These are phyloP conservation scores for Hypoxylon cercidicola DNA, from an alignment of 495 filamentous ascomycete genomes.

Conservation along the genomic window DNA sequence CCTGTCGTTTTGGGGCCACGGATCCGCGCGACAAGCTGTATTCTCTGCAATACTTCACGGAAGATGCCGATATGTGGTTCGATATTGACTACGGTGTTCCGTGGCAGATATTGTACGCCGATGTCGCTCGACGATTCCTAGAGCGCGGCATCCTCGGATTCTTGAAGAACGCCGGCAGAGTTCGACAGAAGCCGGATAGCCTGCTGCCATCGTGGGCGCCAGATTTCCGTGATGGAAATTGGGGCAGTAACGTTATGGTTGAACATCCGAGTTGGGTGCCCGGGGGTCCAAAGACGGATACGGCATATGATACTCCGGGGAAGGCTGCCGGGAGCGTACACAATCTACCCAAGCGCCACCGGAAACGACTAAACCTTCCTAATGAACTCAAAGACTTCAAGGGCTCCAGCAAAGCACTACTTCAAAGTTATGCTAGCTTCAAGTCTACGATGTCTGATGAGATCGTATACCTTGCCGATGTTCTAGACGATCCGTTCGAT, in stretches of 20 bases:
- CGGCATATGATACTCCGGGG: not conserved
- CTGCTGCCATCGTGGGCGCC: conserved; percentile 31
- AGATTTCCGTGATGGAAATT: conserved; percentile 21
- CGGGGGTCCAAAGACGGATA: not conserved
- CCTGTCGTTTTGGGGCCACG: conserved; percentile 25
- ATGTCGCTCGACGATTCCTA: conserved; percentile 29
- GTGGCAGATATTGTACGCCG: conserved; percentile 30
- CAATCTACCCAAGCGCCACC: conserved; percentile 22
- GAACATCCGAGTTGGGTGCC: conserved; percentile 16
- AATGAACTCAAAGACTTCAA: conserved; percentile 24
- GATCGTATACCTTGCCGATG: conserved; percentile 26
- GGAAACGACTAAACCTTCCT: conserved; percentile 10
- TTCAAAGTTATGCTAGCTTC: conserved; percentile 32
- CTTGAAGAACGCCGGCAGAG: conserved; percentile 22
- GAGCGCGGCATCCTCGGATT: conserved; percentile 26
- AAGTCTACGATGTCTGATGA: conserved; percentile 28
- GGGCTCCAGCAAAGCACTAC: conserved; percentile 16
- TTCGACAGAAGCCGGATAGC: conserved; percentile 8
- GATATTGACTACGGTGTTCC: conserved; percentile 31
- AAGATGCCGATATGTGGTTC: conserved; percentile 25
- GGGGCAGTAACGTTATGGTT: conserved; percentile 8
- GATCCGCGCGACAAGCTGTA: conserved; percentile 28
- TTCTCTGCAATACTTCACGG: conserved; percentile 21
- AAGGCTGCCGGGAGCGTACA: conserved; percentile 17
- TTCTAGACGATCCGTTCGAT: conserved; percentile 17